A percentile compares a stretch with the other conserved stretches of the same genome.
phyloP scores from a whole-genome alignment of 371 early-diverging fungal species.

The Circinella minor region DNA sequence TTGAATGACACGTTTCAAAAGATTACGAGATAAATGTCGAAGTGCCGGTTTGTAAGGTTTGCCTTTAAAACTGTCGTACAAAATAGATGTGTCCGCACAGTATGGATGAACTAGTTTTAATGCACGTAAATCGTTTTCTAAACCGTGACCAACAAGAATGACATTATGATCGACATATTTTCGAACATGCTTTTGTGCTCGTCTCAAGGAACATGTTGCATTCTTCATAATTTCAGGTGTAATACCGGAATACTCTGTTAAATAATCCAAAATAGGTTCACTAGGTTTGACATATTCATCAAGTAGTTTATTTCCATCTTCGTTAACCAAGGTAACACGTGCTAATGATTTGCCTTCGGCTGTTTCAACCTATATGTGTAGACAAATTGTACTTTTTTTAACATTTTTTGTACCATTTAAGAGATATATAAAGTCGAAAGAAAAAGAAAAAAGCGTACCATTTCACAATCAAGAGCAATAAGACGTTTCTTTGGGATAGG shows the following conservation, averaged over 20 bases:
- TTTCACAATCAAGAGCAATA: conserved; percentile 85
- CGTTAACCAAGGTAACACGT: conserved; percentile 70
- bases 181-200: conserved; percentile 62
- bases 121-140: conserved; percentile 48
- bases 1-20: conserved; percentile 70
- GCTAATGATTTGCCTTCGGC: conserved; percentile 70
- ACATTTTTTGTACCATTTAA: too few species aligned
- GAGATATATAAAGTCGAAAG: too few species aligned
- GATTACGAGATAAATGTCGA: conserved; percentile 58
- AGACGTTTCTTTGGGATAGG: conserved; percentile 36
- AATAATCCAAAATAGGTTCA: conserved; percentile 70
- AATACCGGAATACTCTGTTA: conserved; percentile 77
- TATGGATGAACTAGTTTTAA: conserved; percentile 62
- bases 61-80: conserved; percentile 66
- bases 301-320: conserved; percentile 55
- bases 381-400: background rate
- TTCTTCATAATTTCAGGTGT: conserved; percentile 57
- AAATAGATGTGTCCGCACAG: conserved; percentile 73
- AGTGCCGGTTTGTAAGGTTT: conserved; percentile 66
- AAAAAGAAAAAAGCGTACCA: conserved; percentile 47
- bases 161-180: conserved; percentile 60
- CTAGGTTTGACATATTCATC: conserved; percentile 78
- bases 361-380: conserved; percentile 56
- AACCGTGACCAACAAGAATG: conserved; percentile 56
- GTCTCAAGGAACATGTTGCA: conserved; percentile 59